Conservation (phyloP, 2,329 filamentous ascomycete genomes). For the Trichoderma aggressivum region DNA sequence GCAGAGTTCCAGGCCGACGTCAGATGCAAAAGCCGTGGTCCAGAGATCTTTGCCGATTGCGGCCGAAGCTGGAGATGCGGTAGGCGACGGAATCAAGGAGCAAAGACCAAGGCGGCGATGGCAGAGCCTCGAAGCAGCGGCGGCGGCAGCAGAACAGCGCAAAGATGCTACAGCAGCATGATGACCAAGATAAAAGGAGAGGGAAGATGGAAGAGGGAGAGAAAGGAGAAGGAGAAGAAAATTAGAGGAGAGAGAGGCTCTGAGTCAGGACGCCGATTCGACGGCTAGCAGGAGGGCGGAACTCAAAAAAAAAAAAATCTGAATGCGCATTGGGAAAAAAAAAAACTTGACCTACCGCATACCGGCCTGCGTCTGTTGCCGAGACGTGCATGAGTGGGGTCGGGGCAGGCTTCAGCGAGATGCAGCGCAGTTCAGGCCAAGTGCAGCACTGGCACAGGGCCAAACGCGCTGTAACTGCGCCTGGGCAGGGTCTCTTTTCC, state of each 20-base stretch:
- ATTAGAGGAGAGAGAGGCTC: conserved; percentile 4
- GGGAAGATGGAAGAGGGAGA: background rate
- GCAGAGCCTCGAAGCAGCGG: conserved; percentile 10
- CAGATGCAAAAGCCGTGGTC: conserved; percentile 18
- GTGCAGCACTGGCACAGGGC: background rate
- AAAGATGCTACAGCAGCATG: conserved; percentile 17
- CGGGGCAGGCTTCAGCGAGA: conserved; percentile 5
- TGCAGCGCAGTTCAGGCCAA: background rate
- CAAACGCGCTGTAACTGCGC: conserved; percentile 13
- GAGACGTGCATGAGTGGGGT: conserved; percentile 17
- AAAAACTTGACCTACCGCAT: background rate
- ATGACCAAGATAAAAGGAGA: conserved; percentile 1
- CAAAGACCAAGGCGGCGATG: conserved; percentile 1
- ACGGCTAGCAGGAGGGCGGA: conserved; percentile 14
- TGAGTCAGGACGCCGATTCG: conserved; percentile 19
- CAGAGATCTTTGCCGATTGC: conserved; percentile 15
- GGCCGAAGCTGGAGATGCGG: conserved; percentile 16
- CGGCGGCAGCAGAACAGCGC: conserved; percentile 18
- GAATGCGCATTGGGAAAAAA: conserved; percentile 14
- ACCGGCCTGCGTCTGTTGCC: conserved; percentile 1
- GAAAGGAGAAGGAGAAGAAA: background rate
- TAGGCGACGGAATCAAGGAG: conserved; percentile 12
- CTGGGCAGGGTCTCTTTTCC: background rate
- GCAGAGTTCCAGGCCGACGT: conserved; percentile 13
- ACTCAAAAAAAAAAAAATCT: conserved; percentile 14